These are phyloP conservation scores for Colletotrichum eleusines DNA, from an alignment of 2,329 filamentous ascomycete species.

Conservation along the genomic window DNA sequence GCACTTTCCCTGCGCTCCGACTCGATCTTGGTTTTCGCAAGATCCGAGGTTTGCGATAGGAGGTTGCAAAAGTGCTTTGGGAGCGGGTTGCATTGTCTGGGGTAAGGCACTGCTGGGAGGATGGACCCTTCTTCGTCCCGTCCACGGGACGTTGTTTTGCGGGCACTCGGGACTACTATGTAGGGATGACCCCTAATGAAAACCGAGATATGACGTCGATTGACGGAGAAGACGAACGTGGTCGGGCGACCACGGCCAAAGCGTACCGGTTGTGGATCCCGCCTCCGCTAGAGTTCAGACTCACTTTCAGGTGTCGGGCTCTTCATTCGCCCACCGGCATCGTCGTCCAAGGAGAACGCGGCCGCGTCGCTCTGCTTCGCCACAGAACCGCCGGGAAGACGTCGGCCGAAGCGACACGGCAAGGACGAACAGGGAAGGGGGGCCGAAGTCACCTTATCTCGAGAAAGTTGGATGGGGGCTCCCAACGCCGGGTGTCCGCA, in stretches of 20 bases:
- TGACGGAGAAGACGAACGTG: constrained; percentile 11
- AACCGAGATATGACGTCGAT: constrained; percentile 35
- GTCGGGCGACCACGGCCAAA: constrained; percentile 21
- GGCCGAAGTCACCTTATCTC: not conserved
- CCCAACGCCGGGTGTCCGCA: constrained; percentile 1
- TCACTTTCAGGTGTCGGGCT: not conserved
- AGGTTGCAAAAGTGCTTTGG: not conserved
- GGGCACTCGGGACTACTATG: constrained; percentile 5
- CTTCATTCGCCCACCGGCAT: constrained; percentile 12
- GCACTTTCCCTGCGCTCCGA: not conserved
- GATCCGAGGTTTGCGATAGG: constrained; percentile 17
- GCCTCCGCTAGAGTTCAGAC: not conserved
- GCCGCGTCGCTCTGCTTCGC: constrained; percentile 3
- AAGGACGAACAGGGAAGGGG: not conserved
- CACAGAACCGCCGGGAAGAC: constrained; percentile 3
- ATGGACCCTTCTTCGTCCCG: constrained; percentile 27
- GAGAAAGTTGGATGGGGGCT: not conserved
- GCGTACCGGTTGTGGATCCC: constrained; percentile 30
- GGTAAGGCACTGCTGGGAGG: constrained; percentile 25
- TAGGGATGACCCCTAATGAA: constrained; percentile 19
- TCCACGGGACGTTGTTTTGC: not conserved
- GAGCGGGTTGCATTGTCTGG: constrained; percentile 29
- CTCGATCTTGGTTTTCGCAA: not conserved
- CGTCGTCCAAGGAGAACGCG: constrained; percentile 22
- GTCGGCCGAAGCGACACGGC: not conserved